phyloP scores from a whole-genome alignment of 1,284 basidiomycete species.

The Ganoderma meredithae region DNA sequence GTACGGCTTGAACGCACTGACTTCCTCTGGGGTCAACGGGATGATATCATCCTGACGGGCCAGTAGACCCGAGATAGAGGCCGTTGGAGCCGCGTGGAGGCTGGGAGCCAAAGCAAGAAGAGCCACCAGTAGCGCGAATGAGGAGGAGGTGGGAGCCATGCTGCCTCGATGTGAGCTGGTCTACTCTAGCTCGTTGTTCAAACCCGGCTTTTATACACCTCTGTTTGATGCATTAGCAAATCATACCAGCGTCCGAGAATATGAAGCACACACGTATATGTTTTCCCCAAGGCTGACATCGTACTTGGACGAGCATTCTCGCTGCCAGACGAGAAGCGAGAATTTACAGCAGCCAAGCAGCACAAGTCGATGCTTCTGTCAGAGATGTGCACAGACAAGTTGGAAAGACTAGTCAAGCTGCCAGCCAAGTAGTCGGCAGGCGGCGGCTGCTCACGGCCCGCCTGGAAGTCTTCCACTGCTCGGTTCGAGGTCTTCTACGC shows the following conservation, averaged over 20 bases:
- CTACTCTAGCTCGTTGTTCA: background rate
- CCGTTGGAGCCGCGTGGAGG: background rate
- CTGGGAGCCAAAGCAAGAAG: background rate
- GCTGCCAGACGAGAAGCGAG: background rate
- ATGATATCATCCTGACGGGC: slow-evolving; percentile 36
- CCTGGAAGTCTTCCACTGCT: too few relatives aligned
- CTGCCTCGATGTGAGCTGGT: background rate
- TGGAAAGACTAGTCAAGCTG: too few relatives aligned
- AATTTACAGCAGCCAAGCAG: background rate
- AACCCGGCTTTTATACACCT: background rate
- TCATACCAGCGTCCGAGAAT: background rate
- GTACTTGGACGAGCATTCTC: background rate
- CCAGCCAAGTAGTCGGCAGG: too few relatives aligned
- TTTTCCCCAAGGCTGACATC: background rate
- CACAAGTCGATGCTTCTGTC: background rate
- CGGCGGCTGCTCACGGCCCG: too few relatives aligned
- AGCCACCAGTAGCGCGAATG: background rate
- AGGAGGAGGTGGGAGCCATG: background rate
- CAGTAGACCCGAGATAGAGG: background rate
- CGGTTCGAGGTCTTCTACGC: background rate
- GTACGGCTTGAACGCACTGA: slow-evolving; percentile 59
- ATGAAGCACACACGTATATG: background rate
- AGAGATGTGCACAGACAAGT: too few relatives aligned
- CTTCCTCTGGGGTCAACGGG: slow-evolving; percentile 48
- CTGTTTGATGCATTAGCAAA: background rate